A percentile compares a stretch with the other conserved stretches of the same genome.
phyloP scores from a whole-genome alignment of 257 asterid genomes.

The Thymus mandschuricus region DNA sequence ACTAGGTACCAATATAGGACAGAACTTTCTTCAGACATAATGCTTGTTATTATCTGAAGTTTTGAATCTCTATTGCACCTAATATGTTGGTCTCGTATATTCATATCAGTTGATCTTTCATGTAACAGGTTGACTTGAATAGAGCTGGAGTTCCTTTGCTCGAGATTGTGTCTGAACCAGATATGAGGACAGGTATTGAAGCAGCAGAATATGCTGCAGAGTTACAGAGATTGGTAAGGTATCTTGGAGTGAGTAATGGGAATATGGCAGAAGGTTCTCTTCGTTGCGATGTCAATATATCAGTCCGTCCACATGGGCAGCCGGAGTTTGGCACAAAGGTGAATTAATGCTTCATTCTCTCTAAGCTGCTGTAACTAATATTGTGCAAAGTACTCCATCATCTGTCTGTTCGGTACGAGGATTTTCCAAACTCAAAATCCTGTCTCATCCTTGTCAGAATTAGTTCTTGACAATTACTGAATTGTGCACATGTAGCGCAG shows the following conservation, averaged over 20 bases:
- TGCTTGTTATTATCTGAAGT: neutral
- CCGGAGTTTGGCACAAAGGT: conserved; percentile 94
- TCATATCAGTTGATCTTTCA: conserved; percentile 6
- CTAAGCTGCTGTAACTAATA: conserved; percentile 16
- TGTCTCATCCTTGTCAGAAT: neutral
- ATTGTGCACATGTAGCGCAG: conserved; percentile 7
- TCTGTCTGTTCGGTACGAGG: neutral
- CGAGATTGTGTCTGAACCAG: conserved; percentile 98
- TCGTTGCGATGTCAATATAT: conserved; percentile 95
- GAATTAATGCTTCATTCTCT: conserved; percentile 24
- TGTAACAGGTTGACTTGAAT: conserved; percentile 86
- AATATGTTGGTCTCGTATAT: neutral
- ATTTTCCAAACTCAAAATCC: neutral
- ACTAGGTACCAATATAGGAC: neutral
- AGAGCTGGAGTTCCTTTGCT: conserved; percentile 99
- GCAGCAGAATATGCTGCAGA: conserved; percentile 99
- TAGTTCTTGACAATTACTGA: neutral
- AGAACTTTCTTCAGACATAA: neutral
- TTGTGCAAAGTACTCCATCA: neutral
- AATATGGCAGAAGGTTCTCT: conserved; percentile 99
- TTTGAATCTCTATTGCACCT: no score
- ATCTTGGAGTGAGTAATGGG: conserved; percentile 93
- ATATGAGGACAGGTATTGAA: conserved; percentile 95
- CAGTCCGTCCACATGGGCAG: conserved; percentile 91
- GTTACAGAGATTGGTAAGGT: conserved; percentile 91